These are phyloP conservation scores for Candida quercuum DNA, from an alignment of 805 yeast genomes.

Conservation along the genomic window DNA sequence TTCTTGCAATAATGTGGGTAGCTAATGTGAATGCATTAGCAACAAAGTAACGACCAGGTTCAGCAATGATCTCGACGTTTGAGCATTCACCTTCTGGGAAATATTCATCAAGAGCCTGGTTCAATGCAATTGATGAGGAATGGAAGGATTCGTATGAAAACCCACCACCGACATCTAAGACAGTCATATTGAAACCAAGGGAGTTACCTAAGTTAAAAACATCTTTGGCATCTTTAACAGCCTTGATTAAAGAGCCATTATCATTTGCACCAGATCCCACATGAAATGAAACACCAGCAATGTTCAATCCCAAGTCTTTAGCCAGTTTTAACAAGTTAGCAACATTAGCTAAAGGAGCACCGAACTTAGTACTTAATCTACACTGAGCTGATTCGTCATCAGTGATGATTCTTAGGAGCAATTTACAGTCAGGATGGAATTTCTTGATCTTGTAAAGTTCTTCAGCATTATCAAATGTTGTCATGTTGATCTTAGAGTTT, in stretches of 20 bases:
- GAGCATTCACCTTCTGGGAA: conserved; percentile 43
- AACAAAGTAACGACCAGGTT: conserved; percentile 89
- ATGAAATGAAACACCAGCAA: conserved; percentile 90
- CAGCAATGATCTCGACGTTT: conserved; percentile 65
- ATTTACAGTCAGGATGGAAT: conserved; percentile 62
- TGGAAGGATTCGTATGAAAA: conserved; percentile 62
- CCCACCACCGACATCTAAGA: conserved; percentile 93
- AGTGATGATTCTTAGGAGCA: conserved; percentile 78
- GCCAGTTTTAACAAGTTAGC: conserved; percentile 55
- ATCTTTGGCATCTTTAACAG: conserved; percentile 62
- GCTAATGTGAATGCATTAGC: conserved; percentile 84
- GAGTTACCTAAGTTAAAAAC: conserved; percentile 58
- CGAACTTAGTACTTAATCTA: conserved; percentile 82
- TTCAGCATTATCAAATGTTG: conserved; percentile 86
- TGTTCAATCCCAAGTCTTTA: conserved; percentile 50
- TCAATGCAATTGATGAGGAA: conserved; percentile 52
- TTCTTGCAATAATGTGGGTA: conserved; percentile 78
- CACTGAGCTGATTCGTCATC: conserved; percentile 88
- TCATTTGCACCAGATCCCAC: conserved; percentile 92
- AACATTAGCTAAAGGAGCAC: conserved; percentile 61
- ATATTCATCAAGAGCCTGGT: conserved; percentile 44
- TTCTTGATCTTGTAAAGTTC: conserved; percentile 72
- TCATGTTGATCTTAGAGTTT: conserved; percentile 50
- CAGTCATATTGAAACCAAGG: conserved; percentile 42
- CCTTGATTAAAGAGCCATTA: conserved; percentile 57